phyloP scores from a whole-genome alignment of 345 rosid species.

The Hibiscus syriacus region DNA sequence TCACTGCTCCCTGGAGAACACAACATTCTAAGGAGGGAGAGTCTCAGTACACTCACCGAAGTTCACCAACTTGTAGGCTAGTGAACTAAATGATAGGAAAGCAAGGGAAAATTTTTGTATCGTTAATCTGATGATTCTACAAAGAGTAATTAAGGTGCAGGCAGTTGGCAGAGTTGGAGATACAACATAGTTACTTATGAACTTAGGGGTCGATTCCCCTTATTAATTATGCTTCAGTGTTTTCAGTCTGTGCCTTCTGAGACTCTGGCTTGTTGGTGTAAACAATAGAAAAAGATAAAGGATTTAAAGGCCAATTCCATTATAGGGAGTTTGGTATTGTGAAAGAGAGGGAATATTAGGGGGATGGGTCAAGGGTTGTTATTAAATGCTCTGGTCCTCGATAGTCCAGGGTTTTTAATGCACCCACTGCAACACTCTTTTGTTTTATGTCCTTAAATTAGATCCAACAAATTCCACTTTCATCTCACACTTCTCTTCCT shows the following conservation, averaged over 20 bases:
- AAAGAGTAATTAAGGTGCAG: conserved; percentile 15
- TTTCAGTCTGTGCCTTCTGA: no score
- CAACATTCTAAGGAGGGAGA: background rate
- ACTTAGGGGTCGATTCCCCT: no score
- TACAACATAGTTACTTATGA: no score
- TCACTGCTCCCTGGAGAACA: background rate
- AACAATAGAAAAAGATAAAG: background rate
- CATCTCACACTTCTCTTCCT: background rate
- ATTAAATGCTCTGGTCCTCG: conserved; percentile 32
- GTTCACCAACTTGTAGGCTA: background rate
- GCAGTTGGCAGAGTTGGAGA: conserved; percentile 1
- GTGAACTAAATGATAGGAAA: conserved; percentile 7
- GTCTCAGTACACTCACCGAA: background rate
- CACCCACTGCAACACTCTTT: conserved; percentile 15
- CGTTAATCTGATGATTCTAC: conserved; percentile 18
- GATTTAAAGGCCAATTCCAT: background rate
- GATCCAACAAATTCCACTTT: conserved; percentile 1
- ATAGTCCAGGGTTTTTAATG: conserved; percentile 26
- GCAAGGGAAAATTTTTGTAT: conserved; percentile 13
- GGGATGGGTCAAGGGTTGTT: conserved; percentile 15
- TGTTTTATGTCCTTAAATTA: conserved; percentile 7
- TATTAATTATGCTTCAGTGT: no score
- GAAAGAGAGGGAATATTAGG: conserved; percentile 7
- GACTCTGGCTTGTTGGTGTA: no score
- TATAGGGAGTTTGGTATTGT: background rate